Base-by-base conservation (phyloP, 352 stramenopile species). In the Salisapilia sapeloensis region DNA sequence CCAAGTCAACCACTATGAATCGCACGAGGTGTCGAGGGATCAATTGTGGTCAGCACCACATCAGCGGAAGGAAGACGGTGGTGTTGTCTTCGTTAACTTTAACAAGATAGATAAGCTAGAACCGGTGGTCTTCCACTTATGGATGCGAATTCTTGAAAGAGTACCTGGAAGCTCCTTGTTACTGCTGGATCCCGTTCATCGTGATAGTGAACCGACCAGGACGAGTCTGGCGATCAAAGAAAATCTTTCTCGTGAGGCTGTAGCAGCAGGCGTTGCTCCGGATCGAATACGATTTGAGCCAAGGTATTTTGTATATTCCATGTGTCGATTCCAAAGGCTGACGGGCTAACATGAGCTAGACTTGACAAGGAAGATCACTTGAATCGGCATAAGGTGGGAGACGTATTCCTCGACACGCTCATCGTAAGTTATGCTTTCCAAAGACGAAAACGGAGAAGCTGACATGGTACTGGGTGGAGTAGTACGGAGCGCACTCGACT, bases 401-500 rank as follows among this genome's bases (percentile, higher is more conserved):
- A 91, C 25, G 39, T 96, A 7, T 96, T 95, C 34, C 53, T 96
- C 18, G 89, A 97, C 58, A 95, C 83, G 10, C 72, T 93, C 38
- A 60, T 84, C 18, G 63, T 75, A 50, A 38, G 50, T 52, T 19
- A 3, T 24, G 19, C 25, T 18, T 13, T n/a, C 25, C 6, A 18
- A 16, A 6, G 7, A 12, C 24, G 7, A 15, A 24, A 21, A 12
- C 26, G 23, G 2, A 26, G 28, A 17, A 6, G 12, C 25, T 37
- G 19, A 31, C 12, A 12, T 33, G 37, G 11, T 18, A 22, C 9
- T 4, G 16, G 13, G n/a, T 14, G 2, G 5, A n/a, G 17, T 24
- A 80, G 64, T 97, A 97, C 49, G 85, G 85, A 11, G 85, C 85
- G 13, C 89, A 97, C 59, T 95, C 84, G 5, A 91, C 89, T 4